phyloP scores from a whole-genome alignment of 345 rosid species.

The Moricandia arvensis region DNA sequence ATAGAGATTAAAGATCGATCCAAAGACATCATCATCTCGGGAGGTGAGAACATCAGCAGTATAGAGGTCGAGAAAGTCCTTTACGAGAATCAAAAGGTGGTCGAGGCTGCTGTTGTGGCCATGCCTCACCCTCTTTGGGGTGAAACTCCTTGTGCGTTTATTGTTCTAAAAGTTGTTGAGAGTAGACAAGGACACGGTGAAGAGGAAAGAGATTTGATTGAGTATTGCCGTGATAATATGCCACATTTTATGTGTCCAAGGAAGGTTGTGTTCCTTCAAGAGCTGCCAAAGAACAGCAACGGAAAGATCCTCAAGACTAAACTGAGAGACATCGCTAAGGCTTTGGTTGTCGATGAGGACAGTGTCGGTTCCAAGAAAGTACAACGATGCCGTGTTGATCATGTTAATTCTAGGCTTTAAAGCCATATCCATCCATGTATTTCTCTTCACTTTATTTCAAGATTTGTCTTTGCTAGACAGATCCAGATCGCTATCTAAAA shows the following conservation, averaged over 20 bases:
- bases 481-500: background rate
- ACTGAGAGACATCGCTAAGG: conserved; percentile 47
- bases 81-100: conserved; percentile 43
- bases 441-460: background rate
- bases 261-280: conserved; percentile 43
- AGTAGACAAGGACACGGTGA: conserved; percentile 26
- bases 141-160: conserved; percentile 59
- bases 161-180: conserved; percentile 30
- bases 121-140: conserved; percentile 62
- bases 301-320: conserved; percentile 54
- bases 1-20: conserved; percentile 65
- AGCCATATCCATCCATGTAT: background rate
- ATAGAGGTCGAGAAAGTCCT: conserved; percentile 53
- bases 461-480: background rate
- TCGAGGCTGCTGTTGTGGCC: conserved; percentile 61
- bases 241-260: conserved; percentile 56
- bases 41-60: conserved; percentile 70
- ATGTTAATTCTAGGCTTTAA: conserved; percentile 17
- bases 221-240: conserved; percentile 46
- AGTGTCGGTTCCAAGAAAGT: conserved; percentile 2
- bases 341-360: conserved; percentile 17
- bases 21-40: conserved; percentile 61
- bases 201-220: conserved; percentile 38
- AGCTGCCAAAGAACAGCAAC: conserved; percentile 53
- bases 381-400: background rate